Base-by-base conservation (phyloP, 2,329 filamentous ascomycete species). In the Capronia americana region DNA sequence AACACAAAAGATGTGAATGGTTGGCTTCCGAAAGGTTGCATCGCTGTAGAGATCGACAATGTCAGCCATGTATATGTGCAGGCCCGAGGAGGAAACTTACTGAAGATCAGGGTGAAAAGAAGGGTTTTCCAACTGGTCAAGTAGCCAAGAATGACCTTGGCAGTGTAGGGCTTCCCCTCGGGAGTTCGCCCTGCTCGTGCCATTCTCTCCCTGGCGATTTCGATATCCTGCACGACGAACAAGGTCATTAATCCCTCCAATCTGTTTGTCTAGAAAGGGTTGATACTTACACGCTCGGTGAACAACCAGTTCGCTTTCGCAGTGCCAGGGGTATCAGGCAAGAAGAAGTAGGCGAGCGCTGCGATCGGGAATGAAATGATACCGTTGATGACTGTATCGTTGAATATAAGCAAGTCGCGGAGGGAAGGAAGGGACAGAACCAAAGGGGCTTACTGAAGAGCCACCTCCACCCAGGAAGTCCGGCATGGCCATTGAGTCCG, bases 391-490 rank as follows among this genome's bases (percentile, higher is more conserved):
- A 68, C 65, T 67, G 38, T 24, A 17, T 28, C 30, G 12, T 5
- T 14, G 17, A 24, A 41, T 23, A 14, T 57, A 14, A 11, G 44
- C 38, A 23, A 32, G 12, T 3, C n/a, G 12, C 48, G 38, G 17
- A n/a, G 4, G 23, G 4, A 28, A 41, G 32, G 10, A 11, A 54
- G 7, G 34, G 6, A 14, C 10, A 34, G 10, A 34, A 20, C 20
- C 28, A 17, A 17, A 41, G 26, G 17, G n/a, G 46, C 65, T 50
- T 41, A 67, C 65, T 30, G 34, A 68, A 68, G 8, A 87, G 77
- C 85, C 83, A 85, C 67, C 82, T 77, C 83, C 83, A 86, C 0
- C 84, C 84, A 0, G 80, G 75, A 73, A 83, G 81, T 0, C 84
- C 84, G 10, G 74, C 74, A 0, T 82, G 76, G 0, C 84, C 84